Evolutionary conservation across 2,329 filamentous ascomycete genomes (phyloP).

Genomic region (Aspergillus bombycis): DNA sequence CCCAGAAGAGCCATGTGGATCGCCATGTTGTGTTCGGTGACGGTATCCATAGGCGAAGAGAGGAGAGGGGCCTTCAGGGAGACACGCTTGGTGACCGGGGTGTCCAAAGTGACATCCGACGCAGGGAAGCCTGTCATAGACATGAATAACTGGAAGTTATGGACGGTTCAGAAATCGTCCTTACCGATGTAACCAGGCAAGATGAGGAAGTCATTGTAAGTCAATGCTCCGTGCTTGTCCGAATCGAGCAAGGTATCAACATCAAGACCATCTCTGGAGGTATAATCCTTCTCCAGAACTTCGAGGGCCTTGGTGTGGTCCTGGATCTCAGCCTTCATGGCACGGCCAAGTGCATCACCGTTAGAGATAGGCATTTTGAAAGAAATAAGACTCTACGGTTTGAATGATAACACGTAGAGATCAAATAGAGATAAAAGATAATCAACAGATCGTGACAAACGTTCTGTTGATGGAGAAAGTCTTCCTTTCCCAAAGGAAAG

Average conservation of each 20-base stretch:
- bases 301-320: conserved; percentile 78
- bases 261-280: conserved; percentile 80
- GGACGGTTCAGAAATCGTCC: conserved; percentile 18
- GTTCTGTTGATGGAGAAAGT: conserved; percentile 64
- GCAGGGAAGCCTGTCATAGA: conserved; percentile 74
- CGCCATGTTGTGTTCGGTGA: conserved; percentile 99
- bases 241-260: conserved; percentile 87
- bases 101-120: conserved; percentile 83
- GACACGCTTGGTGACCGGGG: conserved; percentile 92
- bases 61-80: conserved; percentile 94
- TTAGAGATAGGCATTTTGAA: conserved; percentile 73
- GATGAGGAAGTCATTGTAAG: conserved; percentile 98
- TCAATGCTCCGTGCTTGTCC: conserved; percentile 87
- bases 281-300: conserved; percentile 75
- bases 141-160: conserved; percentile 24
- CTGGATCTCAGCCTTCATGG: conserved; percentile 60
- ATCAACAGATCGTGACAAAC: conserved; percentile 51
- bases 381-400: conserved; percentile 34
- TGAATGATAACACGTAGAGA: conserved; percentile 28
- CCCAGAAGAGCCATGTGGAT: conserved; percentile 74
- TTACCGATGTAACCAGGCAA: conserved; percentile 92
- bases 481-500: conserved; percentile 59
- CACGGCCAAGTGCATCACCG: conserved; percentile 59
- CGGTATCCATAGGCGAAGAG: conserved; percentile 98
- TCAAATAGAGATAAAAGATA: conserved; percentile 31